phyloP scores from a whole-genome alignment of 1,139 yeast genomes.

The Yamadazyma dendronema region DNA sequence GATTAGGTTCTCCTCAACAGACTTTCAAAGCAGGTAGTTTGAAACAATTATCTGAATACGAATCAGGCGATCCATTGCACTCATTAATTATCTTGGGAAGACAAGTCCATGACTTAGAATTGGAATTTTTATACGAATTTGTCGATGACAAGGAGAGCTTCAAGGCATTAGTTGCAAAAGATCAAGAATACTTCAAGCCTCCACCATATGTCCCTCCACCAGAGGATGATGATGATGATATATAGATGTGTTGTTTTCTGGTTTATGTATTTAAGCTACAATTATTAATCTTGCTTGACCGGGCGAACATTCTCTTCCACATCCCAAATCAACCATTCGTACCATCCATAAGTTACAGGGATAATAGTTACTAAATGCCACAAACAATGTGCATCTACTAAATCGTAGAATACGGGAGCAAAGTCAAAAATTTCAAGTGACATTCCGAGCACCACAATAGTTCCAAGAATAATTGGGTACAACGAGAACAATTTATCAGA shows the following conservation, averaged over 20 bases:
- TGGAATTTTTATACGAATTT: conserved; percentile 79
- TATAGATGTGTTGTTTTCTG: conserved; percentile 3
- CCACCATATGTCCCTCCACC: conserved; percentile 46
- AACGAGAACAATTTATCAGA: conserved; percentile 42
- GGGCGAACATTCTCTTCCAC: conserved; percentile 35
- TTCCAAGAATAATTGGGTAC: conserved; percentile 46
- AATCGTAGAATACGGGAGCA: conserved; percentile 60
- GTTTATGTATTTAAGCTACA: neutral
- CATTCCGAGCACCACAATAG: conserved; percentile 68
- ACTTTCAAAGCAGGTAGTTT: conserved; percentile 83
- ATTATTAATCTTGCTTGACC: conserved; percentile 2
- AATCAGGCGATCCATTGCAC: conserved; percentile 93
- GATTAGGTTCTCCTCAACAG: conserved; percentile 87
- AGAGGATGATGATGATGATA: conserved; percentile 23
- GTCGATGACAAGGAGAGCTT: conserved; percentile 66
- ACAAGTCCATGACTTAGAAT: conserved; percentile 90
- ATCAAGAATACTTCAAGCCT: conserved; percentile 74
- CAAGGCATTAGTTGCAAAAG: conserved; percentile 57
- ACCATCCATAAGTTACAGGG: conserved; percentile 52
- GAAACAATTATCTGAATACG: conserved; percentile 69
- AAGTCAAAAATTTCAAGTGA: conserved; percentile 86
- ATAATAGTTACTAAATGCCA: conserved; percentile 85
- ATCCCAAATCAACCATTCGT: conserved; percentile 51
- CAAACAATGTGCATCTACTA: conserved; percentile 87
- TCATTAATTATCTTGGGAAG: conserved; percentile 88